phyloP scores from a whole-genome alignment of 2,329 filamentous ascomycete species.

The Fusarium anguioides region DNA sequence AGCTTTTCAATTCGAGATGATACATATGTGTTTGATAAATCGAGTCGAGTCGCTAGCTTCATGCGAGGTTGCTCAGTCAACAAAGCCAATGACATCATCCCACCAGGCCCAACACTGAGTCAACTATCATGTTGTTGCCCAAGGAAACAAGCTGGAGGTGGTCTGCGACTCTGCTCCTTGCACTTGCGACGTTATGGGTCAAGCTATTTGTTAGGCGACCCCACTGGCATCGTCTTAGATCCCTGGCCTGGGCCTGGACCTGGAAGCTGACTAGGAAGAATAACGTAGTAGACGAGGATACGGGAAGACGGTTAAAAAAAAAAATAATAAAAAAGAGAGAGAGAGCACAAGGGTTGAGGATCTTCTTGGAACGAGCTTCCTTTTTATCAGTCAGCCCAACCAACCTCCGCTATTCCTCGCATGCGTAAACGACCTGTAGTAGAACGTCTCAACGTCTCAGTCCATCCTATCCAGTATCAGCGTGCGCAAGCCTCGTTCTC shows the following conservation, averaged over 20 bases:
- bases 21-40: not conserved
- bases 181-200: constrained; percentile 26
- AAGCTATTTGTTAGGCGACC: constrained; percentile 19
- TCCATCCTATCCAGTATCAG: not conserved
- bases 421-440: constrained; percentile 29
- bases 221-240: constrained; percentile 37
- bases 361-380: constrained; percentile 5
- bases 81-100: constrained; percentile 48
- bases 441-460: constrained; percentile 17
- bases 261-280: constrained; percentile 20
- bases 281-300: not conserved
- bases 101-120: constrained; percentile 15
- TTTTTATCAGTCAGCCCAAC: constrained; percentile 9
- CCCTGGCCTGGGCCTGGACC: constrained; percentile 25
- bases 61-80: constrained; percentile 47
- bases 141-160: constrained; percentile 22
- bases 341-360: constrained; percentile 6
- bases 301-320: not conserved
- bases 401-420: constrained; percentile 3
- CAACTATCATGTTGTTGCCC: constrained; percentile 30
- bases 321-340: constrained; percentile 11
- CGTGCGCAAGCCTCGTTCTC: constrained; percentile 6
- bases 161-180: constrained; percentile 16
- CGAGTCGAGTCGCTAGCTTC: not conserved
- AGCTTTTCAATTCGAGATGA: not conserved